Evolutionary conservation across 2,329 filamentous ascomycete genomes (phyloP).

Genomic region (Fusarium sp.): DNA sequence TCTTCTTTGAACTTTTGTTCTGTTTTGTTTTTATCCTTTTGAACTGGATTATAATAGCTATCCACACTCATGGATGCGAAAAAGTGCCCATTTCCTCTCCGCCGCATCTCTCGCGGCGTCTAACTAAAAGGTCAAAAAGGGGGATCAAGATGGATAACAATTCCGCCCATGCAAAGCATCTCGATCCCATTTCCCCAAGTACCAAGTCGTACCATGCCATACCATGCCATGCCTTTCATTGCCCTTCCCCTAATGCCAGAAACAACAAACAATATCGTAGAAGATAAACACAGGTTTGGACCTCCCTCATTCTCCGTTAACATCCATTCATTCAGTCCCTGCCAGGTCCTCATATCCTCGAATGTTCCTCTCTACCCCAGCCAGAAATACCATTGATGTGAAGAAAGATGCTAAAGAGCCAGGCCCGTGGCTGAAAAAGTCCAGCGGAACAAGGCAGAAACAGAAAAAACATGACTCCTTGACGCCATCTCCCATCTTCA

Average conservation of each 20-base stretch:
- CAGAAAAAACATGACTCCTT: constrained; percentile 16
- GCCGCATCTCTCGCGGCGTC: constrained; percentile 13
- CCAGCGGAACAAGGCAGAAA: constrained; percentile 4
- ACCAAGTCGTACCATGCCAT: neutral
- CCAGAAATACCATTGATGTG: neutral
- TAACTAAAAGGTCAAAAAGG: constrained; percentile 13
- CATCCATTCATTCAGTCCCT: neutral
- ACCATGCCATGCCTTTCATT: neutral
- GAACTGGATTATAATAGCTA: constrained; percentile 7
- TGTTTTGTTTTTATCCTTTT: constrained; percentile 2
- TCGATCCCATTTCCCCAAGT: constrained; percentile 15
- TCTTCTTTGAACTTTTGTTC: neutral
- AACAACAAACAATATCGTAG: constrained; percentile 1
- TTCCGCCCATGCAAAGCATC: neutral
- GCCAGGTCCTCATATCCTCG: neutral
- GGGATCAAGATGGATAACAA: neutral
- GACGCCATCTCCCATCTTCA: constrained; percentile 27
- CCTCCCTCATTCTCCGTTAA: neutral
- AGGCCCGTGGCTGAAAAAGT: neutral
- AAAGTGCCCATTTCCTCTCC: constrained; percentile 10
- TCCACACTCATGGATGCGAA: neutral
- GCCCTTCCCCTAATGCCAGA: constrained; percentile 12
- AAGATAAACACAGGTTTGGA: neutral
- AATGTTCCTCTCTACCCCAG: neutral
- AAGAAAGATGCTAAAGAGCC: neutral